Evolutionary conservation across 73 alveolate genomes (phyloP).

Genomic region (Paramecium sonneborni): DNA sequence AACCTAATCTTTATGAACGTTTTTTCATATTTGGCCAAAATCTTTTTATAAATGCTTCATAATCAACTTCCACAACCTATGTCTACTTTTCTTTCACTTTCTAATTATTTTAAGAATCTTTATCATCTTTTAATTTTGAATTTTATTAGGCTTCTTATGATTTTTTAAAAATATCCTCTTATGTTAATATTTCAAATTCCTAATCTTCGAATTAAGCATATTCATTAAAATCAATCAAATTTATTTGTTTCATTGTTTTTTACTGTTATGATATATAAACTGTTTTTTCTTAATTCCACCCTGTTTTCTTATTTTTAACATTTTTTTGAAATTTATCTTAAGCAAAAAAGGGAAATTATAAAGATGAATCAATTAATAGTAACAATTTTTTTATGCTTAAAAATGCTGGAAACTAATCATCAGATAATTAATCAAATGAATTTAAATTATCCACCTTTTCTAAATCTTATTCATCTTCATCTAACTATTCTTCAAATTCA

Average conservation of each 20-base stretch:
- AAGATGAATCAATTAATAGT: slow-evolving; percentile 85
- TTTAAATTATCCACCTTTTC: slow-evolving; percentile 63
- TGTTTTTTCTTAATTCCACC: slow-evolving; percentile 83
- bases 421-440: slow-evolving; percentile 69
- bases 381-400: slow-evolving; percentile 77
- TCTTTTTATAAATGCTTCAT: slow-evolving; percentile 34
- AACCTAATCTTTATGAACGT: background rate
- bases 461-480: slow-evolving; percentile 72
- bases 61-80: slow-evolving; percentile 59
- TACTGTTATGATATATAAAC: slow-evolving; percentile 77
- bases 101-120: background rate
- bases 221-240: slow-evolving; percentile 61
- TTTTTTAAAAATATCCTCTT: background rate
- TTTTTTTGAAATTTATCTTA: slow-evolving; percentile 72
- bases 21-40: slow-evolving; percentile 53
- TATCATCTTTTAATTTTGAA: background rate
- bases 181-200: slow-evolving; percentile 38
- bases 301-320: slow-evolving; percentile 67
- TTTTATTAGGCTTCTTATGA: slow-evolving; percentile 17
- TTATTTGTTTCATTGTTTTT: slow-evolving; percentile 68
- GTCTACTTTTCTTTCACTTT: background rate
- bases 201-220: slow-evolving; percentile 25
- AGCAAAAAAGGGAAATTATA: slow-evolving; percentile 79
- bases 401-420: slow-evolving; percentile 83
- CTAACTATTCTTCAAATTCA: slow-evolving; percentile 59